Percentiles rank a stretch among this genome's conserved stretches.
phyloP scores from a whole-genome alignment of 192 early-diverging fungal species.

The Funneliformis mosseae region DNA sequence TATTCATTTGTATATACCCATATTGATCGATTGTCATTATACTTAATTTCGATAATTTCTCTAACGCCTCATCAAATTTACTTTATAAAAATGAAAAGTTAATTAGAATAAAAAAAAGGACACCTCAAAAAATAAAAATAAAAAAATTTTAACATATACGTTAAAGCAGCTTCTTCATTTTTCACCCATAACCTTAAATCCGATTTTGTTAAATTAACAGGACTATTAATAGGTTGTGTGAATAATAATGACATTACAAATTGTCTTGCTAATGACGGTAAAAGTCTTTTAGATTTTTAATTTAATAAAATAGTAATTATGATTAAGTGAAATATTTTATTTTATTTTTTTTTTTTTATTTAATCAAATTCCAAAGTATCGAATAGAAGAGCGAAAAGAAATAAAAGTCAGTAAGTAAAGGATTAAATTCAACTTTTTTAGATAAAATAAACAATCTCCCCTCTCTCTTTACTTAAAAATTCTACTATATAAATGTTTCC shows the following conservation, averaged over 20 bases:
- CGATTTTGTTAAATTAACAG: conserved; percentile 52
- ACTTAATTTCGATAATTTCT: conserved; percentile 70
- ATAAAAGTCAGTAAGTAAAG: not conserved
- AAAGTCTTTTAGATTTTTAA: conserved; percentile 48
- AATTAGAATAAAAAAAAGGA: conserved; percentile 1
- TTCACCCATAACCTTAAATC: conserved; percentile 73
- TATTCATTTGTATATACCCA: conserved; percentile 60
- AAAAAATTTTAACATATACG: conserved; percentile 24
- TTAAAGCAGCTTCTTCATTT: conserved; percentile 29
- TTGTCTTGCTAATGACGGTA: conserved; percentile 85
- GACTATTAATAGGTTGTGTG: conserved; percentile 42
- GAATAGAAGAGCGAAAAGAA: not conserved
- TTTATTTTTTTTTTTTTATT: not conserved
- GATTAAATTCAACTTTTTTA: not conserved
- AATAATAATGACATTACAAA: conserved; percentile 90
- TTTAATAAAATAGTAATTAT: not conserved
- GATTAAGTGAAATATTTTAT: not conserved
- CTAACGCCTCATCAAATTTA: conserved; percentile 64
- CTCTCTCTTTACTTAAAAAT: not conserved
- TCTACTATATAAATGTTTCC: not conserved
- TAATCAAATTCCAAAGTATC: not conserved
- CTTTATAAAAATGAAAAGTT: conserved; percentile 35
- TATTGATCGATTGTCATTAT: conserved; percentile 61
- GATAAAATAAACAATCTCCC: not conserved
- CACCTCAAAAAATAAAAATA: not conserved